Evolutionary conservation across 2,329 filamentous ascomycete species (phyloP).

Genomic region (Microsporum canis): DNA sequence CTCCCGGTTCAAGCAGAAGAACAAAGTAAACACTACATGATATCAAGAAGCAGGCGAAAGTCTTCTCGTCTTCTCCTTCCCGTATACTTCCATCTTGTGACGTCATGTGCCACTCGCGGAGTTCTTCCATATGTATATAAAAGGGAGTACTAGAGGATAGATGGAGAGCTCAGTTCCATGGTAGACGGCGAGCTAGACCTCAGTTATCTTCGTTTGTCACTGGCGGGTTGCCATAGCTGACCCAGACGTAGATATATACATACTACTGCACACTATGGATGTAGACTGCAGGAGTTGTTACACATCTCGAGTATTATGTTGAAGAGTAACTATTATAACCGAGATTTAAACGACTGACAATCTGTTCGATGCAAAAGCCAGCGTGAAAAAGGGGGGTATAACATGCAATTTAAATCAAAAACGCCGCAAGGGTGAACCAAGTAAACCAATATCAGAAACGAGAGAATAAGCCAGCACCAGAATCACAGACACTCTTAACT

Average conservation of each 20-base stretch:
- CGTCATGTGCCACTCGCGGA: not conserved
- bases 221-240: not conserved
- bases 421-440: not conserved
- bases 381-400: not conserved
- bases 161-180: not conserved
- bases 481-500: not conserved
- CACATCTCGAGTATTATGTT: not conserved
- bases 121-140: not conserved
- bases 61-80: not conserved
- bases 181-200: not conserved
- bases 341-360: not conserved
- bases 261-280: not conserved
- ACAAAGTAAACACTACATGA: not conserved
- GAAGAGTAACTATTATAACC: not conserved
- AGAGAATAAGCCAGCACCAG: not conserved
- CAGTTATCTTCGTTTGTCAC: not conserved
- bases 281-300: not conserved
- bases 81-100: not conserved
- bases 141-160: not conserved
- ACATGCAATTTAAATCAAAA: not conserved
- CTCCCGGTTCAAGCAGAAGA: not conserved
- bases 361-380: not conserved
- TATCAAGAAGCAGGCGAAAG: not conserved
- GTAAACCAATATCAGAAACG: not conserved
- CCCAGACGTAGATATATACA: not conserved